Percentiles rank a stretch among this genome's conserved stretches.
These are phyloP conservation scores for Naganishia antarctica DNA, from an alignment of 768 basidiomycete genomes.

Conservation along the genomic window DNA sequence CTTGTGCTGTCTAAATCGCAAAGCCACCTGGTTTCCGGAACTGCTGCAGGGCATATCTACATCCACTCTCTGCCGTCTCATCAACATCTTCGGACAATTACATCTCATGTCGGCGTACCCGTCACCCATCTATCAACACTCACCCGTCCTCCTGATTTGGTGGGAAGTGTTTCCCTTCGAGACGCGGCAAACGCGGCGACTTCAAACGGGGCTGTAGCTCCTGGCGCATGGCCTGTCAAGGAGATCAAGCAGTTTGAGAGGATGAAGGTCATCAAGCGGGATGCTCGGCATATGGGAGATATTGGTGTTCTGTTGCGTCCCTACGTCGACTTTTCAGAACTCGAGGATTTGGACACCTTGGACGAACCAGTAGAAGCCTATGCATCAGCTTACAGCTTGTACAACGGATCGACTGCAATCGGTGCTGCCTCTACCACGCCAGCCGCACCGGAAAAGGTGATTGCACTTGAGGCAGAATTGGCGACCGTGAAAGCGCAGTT, in stretches of 20 bases:
- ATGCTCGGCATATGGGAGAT: slow-evolving; percentile 37
- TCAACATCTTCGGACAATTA: slow-evolving; percentile 75
- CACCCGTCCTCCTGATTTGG: slow-evolving; percentile 78
- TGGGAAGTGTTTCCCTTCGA: slow-evolving; percentile 66
- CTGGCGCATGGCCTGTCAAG: slow-evolving; percentile 42
- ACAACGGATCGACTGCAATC: neutral
- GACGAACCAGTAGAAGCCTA: neutral
- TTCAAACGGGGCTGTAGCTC: slow-evolving; percentile 13
- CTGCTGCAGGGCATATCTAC: slow-evolving; percentile 65
- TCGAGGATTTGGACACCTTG: slow-evolving; percentile 28
- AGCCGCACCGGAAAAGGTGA: slow-evolving; percentile 8
- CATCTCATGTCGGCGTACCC: slow-evolving; percentile 48
- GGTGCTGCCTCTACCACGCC: neutral
- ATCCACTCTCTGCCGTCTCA: slow-evolving; percentile 85
- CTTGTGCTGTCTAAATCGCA: slow-evolving; percentile 73
- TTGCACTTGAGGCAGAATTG: slow-evolving; percentile 67
- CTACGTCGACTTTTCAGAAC: neutral
- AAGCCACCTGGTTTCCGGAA: slow-evolving; percentile 76
- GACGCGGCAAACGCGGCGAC: slow-evolving; percentile 22
- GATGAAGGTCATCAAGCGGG: slow-evolving; percentile 40
- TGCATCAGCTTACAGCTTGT: neutral
- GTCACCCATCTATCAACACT: slow-evolving; percentile 73
- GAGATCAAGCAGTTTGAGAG: slow-evolving; percentile 46
- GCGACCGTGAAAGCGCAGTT: slow-evolving; percentile 63
- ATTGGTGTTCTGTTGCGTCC: slow-evolving; percentile 37